Conservation (phyloP, 2,329 filamentous ascomycete genomes). For the Acarospora socialis region DNA sequence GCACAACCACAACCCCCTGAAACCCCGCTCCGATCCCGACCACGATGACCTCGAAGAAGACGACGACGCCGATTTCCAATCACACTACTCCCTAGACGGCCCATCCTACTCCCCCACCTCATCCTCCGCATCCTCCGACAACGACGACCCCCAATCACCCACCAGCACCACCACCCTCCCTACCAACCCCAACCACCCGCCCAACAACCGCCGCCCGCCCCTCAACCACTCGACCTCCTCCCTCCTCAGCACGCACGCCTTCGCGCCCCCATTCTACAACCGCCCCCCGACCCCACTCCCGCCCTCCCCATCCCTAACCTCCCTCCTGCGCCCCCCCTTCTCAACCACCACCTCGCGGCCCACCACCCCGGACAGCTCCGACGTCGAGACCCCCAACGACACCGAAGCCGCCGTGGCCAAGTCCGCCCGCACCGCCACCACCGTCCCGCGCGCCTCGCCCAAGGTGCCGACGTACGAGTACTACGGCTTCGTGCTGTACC, state of each 20-base stretch:
- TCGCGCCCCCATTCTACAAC: slow-evolving; percentile 86
- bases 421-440: slow-evolving; percentile 44
- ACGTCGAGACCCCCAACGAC: slow-evolving; percentile 57
- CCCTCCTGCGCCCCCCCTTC: slow-evolving; percentile 62
- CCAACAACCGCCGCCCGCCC: slow-evolving; percentile 20
- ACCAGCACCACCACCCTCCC: slow-evolving; percentile 21
- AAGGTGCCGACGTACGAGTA: slow-evolving; percentile 99
- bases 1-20: neutral
- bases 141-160: slow-evolving; percentile 17
- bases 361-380: slow-evolving; percentile 81
- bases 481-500: slow-evolving; percentile 94
- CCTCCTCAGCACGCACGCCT: slow-evolving; percentile 31
- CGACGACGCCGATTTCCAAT: slow-evolving; percentile 31
- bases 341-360: slow-evolving; percentile 62
- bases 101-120: slow-evolving; percentile 26
- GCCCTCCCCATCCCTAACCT: slow-evolving; percentile 83
- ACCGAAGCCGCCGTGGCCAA: slow-evolving; percentile 44
- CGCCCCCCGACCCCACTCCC: slow-evolving; percentile 89
- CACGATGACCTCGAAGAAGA: slow-evolving; percentile 7
- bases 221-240: slow-evolving; percentile 28
- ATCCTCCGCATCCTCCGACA: slow-evolving; percentile 21
- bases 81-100: slow-evolving; percentile 29
- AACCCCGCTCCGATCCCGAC: neutral
- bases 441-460: slow-evolving; percentile 69
- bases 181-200: too few species aligned